Percentiles rank a stretch among this genome's conserved stretches.
Conservation (phyloP, 1,139 yeast species). For the Debaryomyces coudertii region DNA sequence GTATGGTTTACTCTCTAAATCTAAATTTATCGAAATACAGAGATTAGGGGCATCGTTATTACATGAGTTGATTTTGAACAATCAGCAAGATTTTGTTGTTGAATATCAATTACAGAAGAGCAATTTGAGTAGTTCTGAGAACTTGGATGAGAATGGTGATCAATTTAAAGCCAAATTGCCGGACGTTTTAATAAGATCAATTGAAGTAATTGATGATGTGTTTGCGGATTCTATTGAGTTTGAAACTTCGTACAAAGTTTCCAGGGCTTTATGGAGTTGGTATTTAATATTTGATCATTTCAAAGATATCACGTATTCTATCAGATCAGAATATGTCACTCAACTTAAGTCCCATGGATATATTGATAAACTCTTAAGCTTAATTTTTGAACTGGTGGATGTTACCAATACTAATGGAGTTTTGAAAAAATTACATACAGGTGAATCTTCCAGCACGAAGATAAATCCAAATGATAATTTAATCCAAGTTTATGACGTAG, state of each 20-base stretch:
- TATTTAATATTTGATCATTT: slow-evolving; percentile 63
- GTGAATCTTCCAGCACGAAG: slow-evolving; percentile 14
- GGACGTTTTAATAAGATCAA: slow-evolving; percentile 29
- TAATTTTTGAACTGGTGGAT: slow-evolving; percentile 53
- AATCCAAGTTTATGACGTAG: slow-evolving; percentile 24
- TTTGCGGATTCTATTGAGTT: slow-evolving; percentile 34
- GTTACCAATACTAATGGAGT: slow-evolving; percentile 32
- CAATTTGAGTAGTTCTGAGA: slow-evolving; percentile 19
- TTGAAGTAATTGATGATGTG: slow-evolving; percentile 6
- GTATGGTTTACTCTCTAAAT: slow-evolving; percentile 24
- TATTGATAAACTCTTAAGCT: slow-evolving; percentile 51
- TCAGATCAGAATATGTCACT: slow-evolving; percentile 61
- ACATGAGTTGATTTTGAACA: slow-evolving; percentile 33
- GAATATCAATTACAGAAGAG: slow-evolving; percentile 58
- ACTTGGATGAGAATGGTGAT: slow-evolving; percentile 22
- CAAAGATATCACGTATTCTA: slow-evolving; percentile 63
- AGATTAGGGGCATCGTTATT: slow-evolving; percentile 44
- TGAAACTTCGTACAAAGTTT: slow-evolving; percentile 35
- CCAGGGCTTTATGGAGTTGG: slow-evolving; percentile 73
- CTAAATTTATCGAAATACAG: slow-evolving; percentile 32
- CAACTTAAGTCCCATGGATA: slow-evolving; percentile 55
- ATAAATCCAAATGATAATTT: slow-evolving; percentile 18
- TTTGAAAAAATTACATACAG: slow-evolving; percentile 28
- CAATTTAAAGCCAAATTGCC: slow-evolving; percentile 38
- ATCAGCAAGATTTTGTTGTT: slow-evolving; percentile 61